Evolutionary conservation across 23 red algal genomes (phyloP).

Genomic region (Gracilaria domingensis): DNA sequence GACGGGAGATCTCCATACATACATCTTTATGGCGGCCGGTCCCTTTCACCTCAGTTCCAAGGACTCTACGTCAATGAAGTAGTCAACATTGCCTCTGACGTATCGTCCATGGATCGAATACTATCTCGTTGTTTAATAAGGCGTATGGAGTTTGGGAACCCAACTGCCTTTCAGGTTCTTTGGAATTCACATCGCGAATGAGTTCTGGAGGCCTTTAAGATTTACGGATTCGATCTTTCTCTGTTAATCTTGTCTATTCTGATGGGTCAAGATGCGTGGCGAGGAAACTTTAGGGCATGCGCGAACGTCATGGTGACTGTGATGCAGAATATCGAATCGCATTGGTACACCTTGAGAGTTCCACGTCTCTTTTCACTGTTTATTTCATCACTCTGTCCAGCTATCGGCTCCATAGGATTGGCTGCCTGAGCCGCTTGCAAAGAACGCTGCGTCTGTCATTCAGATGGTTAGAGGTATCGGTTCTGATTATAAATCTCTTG

Average conservation of each 20-base stretch:
- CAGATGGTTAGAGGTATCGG: background rate
- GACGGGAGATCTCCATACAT: conserved; percentile 10
- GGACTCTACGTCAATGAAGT: background rate
- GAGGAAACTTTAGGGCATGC: background rate
- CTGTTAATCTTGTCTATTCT: background rate
- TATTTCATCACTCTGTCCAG: background rate
- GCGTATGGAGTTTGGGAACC: conserved; percentile 13
- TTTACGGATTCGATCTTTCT: background rate
- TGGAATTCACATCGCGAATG: conserved; percentile 4
- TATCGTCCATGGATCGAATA: background rate
- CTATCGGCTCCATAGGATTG: conserved; percentile 22
- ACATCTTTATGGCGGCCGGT: background rate
- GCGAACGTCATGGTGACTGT: background rate
- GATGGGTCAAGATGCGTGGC: background rate
- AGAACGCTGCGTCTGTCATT: background rate
- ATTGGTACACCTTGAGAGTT: background rate
- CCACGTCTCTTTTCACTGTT: background rate
- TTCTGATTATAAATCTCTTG: background rate
- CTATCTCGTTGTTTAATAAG: background rate
- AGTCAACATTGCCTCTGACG: background rate
- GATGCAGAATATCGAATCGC: background rate
- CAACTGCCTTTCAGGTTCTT: background rate
- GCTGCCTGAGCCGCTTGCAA: conserved; percentile 19
- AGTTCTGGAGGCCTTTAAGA: background rate
- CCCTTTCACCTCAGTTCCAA: background rate